Percentiles rank a stretch among this genome's conserved stretches.
Conservation (phyloP, 176 grass and related monocot genomes). For the Aegilops sharonensis region DNA sequence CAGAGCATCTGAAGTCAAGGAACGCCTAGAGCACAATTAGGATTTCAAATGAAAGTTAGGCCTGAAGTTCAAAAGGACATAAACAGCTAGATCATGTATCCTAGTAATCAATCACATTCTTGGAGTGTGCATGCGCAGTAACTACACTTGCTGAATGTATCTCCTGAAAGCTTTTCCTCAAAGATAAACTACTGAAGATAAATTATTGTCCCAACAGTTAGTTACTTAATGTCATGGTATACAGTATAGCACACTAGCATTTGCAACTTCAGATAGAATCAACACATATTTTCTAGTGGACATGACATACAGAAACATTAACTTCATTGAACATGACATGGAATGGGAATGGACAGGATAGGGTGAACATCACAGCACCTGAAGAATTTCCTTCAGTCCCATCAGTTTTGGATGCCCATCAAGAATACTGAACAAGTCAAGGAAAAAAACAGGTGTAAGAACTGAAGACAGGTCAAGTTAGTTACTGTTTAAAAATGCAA, state of each 20-base stretch:
- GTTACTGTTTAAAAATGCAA: neutral
- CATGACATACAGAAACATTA: conserved; percentile 5
- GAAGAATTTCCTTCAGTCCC: conserved; percentile 96
- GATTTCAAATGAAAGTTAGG: conserved; percentile 4
- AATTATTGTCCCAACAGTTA: neutral
- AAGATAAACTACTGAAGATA: neutral
- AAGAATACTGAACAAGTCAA: conserved; percentile 74
- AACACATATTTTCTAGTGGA: conserved; percentile 1
- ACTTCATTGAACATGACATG: neutral
- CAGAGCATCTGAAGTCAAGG: conserved; percentile 86
- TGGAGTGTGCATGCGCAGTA: neutral
- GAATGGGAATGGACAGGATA: neutral
- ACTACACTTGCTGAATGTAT: neutral
- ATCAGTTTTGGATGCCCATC: conserved; percentile 91
- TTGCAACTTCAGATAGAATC: conserved; percentile 6
- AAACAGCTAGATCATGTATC: conserved; percentile 13
- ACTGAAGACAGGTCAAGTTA: neutral
- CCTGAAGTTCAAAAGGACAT: neutral
- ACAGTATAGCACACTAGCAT: conserved; percentile 4
- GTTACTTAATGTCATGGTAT: conserved; percentile 12
- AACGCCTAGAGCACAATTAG: conserved; percentile 60
- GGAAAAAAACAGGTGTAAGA: conserved; percentile 42
- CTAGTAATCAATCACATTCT: conserved; percentile 18
- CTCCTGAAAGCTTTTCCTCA: neutral
- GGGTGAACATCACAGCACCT: conserved; percentile 42